Evolutionary conservation across 164 flowering plant species (phyloP).

Genomic region (Annona cherimola): DNA sequence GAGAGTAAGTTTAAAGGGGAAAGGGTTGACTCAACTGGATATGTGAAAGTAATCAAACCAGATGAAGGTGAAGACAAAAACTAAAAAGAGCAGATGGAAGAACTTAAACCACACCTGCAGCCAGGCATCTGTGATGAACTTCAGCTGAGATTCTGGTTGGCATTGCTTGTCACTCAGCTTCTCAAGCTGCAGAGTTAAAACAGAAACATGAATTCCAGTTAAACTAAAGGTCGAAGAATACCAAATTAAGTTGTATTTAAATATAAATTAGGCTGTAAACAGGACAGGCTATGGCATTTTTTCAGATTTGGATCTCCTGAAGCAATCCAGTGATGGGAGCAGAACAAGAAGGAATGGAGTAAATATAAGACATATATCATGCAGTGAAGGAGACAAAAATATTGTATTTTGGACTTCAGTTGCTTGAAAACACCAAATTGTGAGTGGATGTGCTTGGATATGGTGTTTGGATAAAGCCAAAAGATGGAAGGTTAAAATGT

Average conservation of each 20-base stretch:
- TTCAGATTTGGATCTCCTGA: neutral
- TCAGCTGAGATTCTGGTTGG: conserved; percentile 79
- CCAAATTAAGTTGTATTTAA: too few species aligned
- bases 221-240: too few species aligned
- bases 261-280: neutral
- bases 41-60: too few species aligned
- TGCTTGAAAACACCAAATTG: neutral
- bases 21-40: neutral
- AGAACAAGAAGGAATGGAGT: neutral
- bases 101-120: conserved; percentile 12
- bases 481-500: too few species aligned
- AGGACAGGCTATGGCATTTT: neutral
- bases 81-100: neutral
- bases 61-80: neutral
- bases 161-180: conserved; percentile 47
- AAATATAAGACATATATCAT: too few species aligned
- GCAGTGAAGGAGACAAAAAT: too few species aligned
- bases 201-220: too few species aligned
- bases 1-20: neutral
- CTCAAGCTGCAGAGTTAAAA: conserved; percentile 33
- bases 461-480: too few species aligned
- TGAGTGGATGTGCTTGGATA: too few species aligned
- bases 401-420: neutral
- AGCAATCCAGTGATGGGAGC: neutral
- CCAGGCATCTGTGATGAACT: conserved; percentile 88